Evolutionary conservation across 2,329 filamentous ascomycete species (phyloP).

Genomic region (Pezicula carpinea): DNA sequence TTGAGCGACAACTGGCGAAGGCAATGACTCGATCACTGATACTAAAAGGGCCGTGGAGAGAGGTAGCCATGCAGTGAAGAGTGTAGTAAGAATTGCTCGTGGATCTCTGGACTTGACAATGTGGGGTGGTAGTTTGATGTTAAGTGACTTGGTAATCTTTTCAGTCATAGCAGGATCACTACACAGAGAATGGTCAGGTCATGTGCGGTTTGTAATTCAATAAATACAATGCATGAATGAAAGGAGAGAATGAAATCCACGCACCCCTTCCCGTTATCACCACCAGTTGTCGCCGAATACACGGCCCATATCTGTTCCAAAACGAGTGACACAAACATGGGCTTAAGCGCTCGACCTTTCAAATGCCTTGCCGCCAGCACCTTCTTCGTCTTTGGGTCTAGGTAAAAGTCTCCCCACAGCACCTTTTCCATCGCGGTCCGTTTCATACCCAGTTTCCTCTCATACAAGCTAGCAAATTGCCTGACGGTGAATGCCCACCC

Average conservation of each 20-base stretch:
- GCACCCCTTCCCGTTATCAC: constrained; percentile 75
- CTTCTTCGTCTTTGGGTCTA: constrained; percentile 96
- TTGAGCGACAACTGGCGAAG: constrained; percentile 78
- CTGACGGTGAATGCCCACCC: constrained; percentile 98
- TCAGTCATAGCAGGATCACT: constrained; percentile 77
- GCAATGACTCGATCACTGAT: constrained; percentile 88
- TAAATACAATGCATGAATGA: constrained; percentile 17
- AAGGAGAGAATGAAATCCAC: constrained; percentile 37
- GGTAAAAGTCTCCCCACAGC: constrained; percentile 93
- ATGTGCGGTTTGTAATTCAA: constrained; percentile 7
- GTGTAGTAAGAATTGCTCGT: constrained; percentile 73
- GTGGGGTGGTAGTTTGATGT: constrained; percentile 79
- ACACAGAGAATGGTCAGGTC: constrained; percentile 27
- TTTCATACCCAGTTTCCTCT: constrained; percentile 96
- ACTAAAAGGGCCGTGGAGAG: constrained; percentile 89
- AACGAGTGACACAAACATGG: constrained; percentile 95
- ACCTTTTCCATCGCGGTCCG: constrained; percentile 84
- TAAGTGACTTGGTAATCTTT: constrained; percentile 91
- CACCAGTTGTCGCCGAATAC: constrained; percentile 84
- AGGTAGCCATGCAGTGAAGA: constrained; percentile 88
- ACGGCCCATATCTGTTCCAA: constrained; percentile 95
- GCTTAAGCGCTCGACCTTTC: constrained; percentile 86
- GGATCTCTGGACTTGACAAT: constrained; percentile 80
- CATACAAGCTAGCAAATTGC: constrained; percentile 89
- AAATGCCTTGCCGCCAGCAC: constrained; percentile 87